A percentile compares a stretch with the other conserved stretches of the same genome.
phyloP scores from a whole-genome alignment of 495 filamentous ascomycete species.

The Aspergillus avenaceus region DNA sequence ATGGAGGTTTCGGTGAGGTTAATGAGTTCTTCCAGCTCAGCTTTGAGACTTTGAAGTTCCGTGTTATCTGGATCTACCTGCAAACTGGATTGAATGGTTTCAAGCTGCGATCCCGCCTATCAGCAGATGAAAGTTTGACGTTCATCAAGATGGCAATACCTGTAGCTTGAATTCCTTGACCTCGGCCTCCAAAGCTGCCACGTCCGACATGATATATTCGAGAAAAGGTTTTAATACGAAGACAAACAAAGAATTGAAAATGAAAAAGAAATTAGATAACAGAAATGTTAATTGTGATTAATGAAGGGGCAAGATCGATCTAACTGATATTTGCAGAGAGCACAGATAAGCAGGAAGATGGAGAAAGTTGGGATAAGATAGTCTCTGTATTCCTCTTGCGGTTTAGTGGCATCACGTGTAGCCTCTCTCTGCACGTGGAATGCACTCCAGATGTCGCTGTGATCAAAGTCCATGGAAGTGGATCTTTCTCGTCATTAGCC shows the following conservation, averaged over 20 bases:
- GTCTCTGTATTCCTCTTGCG: neutral
- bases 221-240: neutral
- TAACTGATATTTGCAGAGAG: neutral
- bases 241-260: neutral
- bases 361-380: slow-evolving; percentile 9
- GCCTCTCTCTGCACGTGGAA: neutral
- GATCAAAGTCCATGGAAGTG: neutral
- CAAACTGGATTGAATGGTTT: slow-evolving; percentile 70
- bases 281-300: neutral
- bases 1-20: slow-evolving; percentile 72
- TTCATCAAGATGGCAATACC: slow-evolving; percentile 39
- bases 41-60: slow-evolving; percentile 73
- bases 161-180: slow-evolving; percentile 79
- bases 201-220: slow-evolving; percentile 49
- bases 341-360: neutral
- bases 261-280: too few relatives aligned
- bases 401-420: neutral
- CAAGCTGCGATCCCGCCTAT: slow-evolving; percentile 54
- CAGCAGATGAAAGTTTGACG: neutral
- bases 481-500: neutral
- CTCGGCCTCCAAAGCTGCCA: slow-evolving; percentile 66
- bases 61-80: slow-evolving; percentile 79
- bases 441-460: neutral
- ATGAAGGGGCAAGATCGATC: neutral
- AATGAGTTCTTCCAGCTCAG: slow-evolving; percentile 83